Percentiles rank a stretch among this genome's conserved stretches.
Conservation (phyloP, 495 filamentous ascomycete species). For the Pseudotulostoma volvatum region DNA sequence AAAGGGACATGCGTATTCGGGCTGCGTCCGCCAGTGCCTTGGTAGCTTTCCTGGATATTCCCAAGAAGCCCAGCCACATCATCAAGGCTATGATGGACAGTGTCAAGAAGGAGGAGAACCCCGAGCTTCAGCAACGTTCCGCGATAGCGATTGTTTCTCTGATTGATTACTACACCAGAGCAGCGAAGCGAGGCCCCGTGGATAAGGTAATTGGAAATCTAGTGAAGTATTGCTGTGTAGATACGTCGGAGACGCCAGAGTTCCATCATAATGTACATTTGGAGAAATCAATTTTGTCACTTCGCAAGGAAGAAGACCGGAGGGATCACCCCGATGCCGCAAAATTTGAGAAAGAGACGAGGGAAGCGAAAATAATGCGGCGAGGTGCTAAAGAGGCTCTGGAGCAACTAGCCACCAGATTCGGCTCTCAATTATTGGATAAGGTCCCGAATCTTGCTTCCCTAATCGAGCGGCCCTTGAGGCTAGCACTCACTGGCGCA, state of each 20-base stretch:
- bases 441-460: conserved; percentile 63
- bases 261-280: conserved; percentile 63
- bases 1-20: conserved; percentile 70
- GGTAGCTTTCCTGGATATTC: conserved; percentile 67
- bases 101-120: conserved; percentile 84
- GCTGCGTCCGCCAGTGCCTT: conserved; percentile 77
- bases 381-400: conserved; percentile 89
- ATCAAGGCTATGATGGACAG: conserved; percentile 98
- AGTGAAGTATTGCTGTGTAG: conserved; percentile 90
- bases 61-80: conserved; percentile 76
- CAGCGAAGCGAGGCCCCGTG: conserved; percentile 59
- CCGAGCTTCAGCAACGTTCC: conserved; percentile 78
- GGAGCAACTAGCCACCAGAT: conserved; percentile 66
- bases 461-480: conserved; percentile 68
- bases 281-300: conserved; percentile 65
- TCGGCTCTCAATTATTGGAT: conserved; percentile 57
- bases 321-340: conserved; percentile 81
- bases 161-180: conserved; percentile 68
- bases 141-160: conserved; percentile 64
- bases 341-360: conserved; percentile 73
- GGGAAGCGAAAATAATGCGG: conserved; percentile 69
- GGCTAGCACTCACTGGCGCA: conserved; percentile 48
- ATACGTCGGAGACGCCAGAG: conserved; percentile 93
- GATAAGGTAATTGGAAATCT: conserved; percentile 90
- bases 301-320: conserved; percentile 92